Percentiles rank a stretch among this genome's conserved stretches.
These are phyloP conservation scores for Hymenoscyphus fraxineus DNA, from an alignment of 2,329 filamentous ascomycete species.

Conservation along the genomic window DNA sequence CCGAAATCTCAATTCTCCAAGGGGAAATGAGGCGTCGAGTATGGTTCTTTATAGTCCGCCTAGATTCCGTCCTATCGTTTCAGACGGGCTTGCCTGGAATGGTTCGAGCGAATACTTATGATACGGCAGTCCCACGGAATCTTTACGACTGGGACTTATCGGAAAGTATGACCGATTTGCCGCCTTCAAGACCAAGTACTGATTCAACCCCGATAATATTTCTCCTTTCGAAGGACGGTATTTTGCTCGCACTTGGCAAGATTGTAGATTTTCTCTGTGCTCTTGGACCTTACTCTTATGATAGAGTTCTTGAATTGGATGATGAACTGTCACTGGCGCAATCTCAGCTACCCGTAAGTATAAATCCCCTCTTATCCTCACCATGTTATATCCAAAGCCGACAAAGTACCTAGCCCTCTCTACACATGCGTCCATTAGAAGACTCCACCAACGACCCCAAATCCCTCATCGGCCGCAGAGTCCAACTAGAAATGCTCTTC, in stretches of 20 bases:
- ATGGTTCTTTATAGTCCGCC: slow-evolving; percentile 67
- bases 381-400: background rate
- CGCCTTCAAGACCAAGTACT: slow-evolving; percentile 60
- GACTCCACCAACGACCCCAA: slow-evolving; percentile 62
- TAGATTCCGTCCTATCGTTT: slow-evolving; percentile 71
- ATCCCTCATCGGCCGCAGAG: slow-evolving; percentile 77
- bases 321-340: slow-evolving; percentile 54
- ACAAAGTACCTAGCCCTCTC: slow-evolving; percentile 68
- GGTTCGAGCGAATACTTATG: slow-evolving; percentile 68
- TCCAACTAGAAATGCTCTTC: slow-evolving; percentile 77
- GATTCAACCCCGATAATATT: slow-evolving; percentile 73
- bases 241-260: slow-evolving; percentile 63
- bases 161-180: slow-evolving; percentile 61
- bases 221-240: slow-evolving; percentile 67
- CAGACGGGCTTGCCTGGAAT: slow-evolving; percentile 58
- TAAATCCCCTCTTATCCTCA: background rate
- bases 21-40: slow-evolving; percentile 68
- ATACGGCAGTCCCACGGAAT: slow-evolving; percentile 70
- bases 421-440: slow-evolving; percentile 72
- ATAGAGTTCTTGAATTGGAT: slow-evolving; percentile 60
- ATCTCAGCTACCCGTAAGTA: slow-evolving; percentile 21
- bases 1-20: slow-evolving; percentile 67
- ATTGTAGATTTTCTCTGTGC: slow-evolving; percentile 60
- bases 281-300: slow-evolving; percentile 52
- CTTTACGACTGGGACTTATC: slow-evolving; percentile 75